Evolutionary conservation across 805 yeast species (phyloP), one percentile per base, ranked within the genome.

Genomic region (Yamadazyma ubonensis): DNA sequence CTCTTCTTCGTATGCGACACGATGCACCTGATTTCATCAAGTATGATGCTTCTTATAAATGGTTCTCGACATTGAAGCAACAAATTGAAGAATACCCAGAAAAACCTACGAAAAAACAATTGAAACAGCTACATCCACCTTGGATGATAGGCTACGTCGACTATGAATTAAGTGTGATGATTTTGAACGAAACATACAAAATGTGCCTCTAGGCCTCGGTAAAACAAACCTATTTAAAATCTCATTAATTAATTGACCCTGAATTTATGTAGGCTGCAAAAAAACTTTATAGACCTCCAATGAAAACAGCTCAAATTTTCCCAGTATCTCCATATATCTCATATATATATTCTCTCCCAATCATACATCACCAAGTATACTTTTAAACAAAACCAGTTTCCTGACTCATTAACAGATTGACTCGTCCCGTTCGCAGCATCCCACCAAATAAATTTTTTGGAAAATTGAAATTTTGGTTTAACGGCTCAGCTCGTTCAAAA

Each of bases 131-230:
- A 11, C 29, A 9, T 2, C 29, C 35, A 4, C 36, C 43, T 9
- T 33, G 27, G 18, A 28, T 33, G 11, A 42, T 55, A 11, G 64
- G 65, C 4, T 60, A 50, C 37, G 37, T 40, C 23, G 57, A 59
- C 19, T 56, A 55, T 31, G 58, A 59, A 32, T 33, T 42, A n/a
- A 52, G 49, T 6, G 12, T 59, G 11, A 57, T 61, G 63, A 41
- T 57, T 25, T 45, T 64, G 20, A 61, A 62, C 42, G 67, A 64
- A 43, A 33, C 37, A 32, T 51, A 50, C 28, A 41, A 49, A 16
- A 30, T 60, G 28, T 62, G 67, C 39, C 48, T 63, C 9, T 61
- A 34, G 32, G 16, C 7, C 27, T 16, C 20, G 11, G 28, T 3
- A 15, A 8, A 12, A 30, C 4, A 10, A 10, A 10, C 26, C 23